Evolutionary conservation across 805 yeast species (phyloP).

Genomic region (Candida succiphila): DNA sequence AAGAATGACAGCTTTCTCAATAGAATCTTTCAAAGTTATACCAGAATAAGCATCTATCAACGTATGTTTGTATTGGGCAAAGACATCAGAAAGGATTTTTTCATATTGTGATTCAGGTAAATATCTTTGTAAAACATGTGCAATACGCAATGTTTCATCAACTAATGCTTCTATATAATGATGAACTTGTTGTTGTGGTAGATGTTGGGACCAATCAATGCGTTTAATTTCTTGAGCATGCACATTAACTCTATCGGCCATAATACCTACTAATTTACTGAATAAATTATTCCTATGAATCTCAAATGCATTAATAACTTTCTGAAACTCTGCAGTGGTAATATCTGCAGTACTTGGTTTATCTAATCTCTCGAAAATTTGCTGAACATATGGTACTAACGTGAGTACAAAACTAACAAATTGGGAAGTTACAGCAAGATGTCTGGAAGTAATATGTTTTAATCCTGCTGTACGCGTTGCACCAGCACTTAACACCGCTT

Average conservation of each 20-base stretch:
- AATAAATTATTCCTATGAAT: conserved; percentile 59
- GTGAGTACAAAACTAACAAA: conserved; percentile 40
- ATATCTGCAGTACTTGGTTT: conserved; percentile 18
- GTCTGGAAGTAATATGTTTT: conserved; percentile 64
- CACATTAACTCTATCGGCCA: conserved; percentile 50
- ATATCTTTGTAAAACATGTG: conserved; percentile 48
- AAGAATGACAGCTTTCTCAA: conserved; percentile 43
- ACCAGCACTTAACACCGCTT: conserved; percentile 62
- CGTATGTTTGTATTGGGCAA: conserved; percentile 47
- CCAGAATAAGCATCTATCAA: conserved; percentile 44
- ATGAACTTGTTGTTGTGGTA: conserved; percentile 38
- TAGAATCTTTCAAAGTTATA: conserved; percentile 36
- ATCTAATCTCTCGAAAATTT: conserved; percentile 17
- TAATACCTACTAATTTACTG: conserved; percentile 55
- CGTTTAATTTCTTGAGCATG: conserved; percentile 38
- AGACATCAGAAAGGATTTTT: conserved; percentile 35
- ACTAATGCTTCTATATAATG: conserved; percentile 56
- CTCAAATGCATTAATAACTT: conserved; percentile 29
- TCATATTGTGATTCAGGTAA: conserved; percentile 40
- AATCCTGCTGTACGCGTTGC: conserved; percentile 69
- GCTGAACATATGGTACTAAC: conserved; percentile 25
- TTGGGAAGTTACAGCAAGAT: conserved; percentile 59
- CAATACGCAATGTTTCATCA: conserved; percentile 56
- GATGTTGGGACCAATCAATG: conserved; percentile 41
- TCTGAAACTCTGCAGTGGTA: conserved; percentile 25